Conservation (phyloP, 305 asterid species). For the Fraxinus sp. region DNA sequence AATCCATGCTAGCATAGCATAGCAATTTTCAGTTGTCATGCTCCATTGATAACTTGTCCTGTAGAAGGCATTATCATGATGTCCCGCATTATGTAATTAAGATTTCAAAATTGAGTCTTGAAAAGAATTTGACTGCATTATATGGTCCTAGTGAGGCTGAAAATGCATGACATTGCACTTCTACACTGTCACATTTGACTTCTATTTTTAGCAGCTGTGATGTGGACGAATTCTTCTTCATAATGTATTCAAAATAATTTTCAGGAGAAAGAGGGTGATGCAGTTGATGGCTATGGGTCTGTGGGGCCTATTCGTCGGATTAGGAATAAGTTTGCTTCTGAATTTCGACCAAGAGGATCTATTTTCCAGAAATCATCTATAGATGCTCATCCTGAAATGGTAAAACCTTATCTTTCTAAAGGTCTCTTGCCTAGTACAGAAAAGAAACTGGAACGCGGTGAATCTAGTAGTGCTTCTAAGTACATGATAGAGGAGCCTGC, state of each 20-base stretch:
- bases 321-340: conserved; percentile 64
- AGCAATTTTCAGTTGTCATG: not conserved
- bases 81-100: not conserved
- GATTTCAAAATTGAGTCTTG: conserved; percentile 5
- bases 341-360: conserved; percentile 67
- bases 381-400: conserved; percentile 35
- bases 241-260: conserved; percentile 14
- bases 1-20: not conserved
- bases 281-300: conserved; percentile 58
- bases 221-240: conserved; percentile 6
- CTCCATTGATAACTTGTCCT: not conserved
- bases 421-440: conserved; percentile 39
- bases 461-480: conserved; percentile 51
- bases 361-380: conserved; percentile 48
- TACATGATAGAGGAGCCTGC: conserved; percentile 28
- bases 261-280: conserved; percentile 57
- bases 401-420: conserved; percentile 40
- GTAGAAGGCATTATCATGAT: not conserved
- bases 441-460: conserved; percentile 45
- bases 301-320: conserved; percentile 77
- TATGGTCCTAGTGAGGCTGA: conserved; percentile 9
- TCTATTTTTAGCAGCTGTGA: not conserved
- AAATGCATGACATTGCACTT: not conserved
- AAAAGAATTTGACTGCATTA: conserved; percentile 12
- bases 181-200: not conserved